A percentile compares a stretch with the other conserved stretches of the same genome.
phyloP scores from a whole-genome alignment of 2,329 filamentous ascomycete species.

The Colletotrichum destructivum region DNA sequence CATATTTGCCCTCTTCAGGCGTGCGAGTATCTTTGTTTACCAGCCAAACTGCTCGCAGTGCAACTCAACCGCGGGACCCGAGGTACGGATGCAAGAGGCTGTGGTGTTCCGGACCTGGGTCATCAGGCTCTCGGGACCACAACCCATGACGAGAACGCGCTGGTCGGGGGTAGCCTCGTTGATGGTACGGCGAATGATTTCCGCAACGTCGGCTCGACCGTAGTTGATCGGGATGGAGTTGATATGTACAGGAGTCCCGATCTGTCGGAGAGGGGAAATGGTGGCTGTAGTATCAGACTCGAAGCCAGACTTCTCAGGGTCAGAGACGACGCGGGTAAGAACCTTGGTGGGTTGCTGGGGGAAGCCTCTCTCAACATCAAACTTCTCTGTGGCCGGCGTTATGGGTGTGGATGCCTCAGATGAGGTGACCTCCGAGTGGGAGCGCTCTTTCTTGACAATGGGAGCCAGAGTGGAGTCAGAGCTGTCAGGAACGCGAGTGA shows the following conservation, averaged over 20 bases:
- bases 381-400: conserved; percentile 22
- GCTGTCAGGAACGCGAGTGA: conserved; percentile 48
- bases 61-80: conserved; percentile 62
- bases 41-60: conserved; percentile 65
- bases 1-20: not conserved
- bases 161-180: conserved; percentile 47
- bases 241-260: conserved; percentile 19
- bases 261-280: conserved; percentile 30
- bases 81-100: conserved; percentile 55
- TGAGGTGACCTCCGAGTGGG: conserved; percentile 21
- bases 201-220: conserved; percentile 55
- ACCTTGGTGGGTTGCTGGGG: conserved; percentile 32
- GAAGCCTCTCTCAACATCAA: conserved; percentile 20
- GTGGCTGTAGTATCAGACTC: conserved; percentile 43
- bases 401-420: conserved; percentile 26
- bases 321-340: conserved; percentile 36
- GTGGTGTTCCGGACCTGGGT: conserved; percentile 58
- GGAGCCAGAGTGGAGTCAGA: not conserved
- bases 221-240: conserved; percentile 48
- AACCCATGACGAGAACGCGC: conserved; percentile 61
- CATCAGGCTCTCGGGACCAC: conserved; percentile 62
- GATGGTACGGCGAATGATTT: conserved; percentile 53
- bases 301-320: conserved; percentile 43
- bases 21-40: conserved; percentile 45
- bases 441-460: conserved; percentile 11